phyloP scores from a whole-genome alignment of 208 protist genomes.

The Borovskyia barvae region DNA sequence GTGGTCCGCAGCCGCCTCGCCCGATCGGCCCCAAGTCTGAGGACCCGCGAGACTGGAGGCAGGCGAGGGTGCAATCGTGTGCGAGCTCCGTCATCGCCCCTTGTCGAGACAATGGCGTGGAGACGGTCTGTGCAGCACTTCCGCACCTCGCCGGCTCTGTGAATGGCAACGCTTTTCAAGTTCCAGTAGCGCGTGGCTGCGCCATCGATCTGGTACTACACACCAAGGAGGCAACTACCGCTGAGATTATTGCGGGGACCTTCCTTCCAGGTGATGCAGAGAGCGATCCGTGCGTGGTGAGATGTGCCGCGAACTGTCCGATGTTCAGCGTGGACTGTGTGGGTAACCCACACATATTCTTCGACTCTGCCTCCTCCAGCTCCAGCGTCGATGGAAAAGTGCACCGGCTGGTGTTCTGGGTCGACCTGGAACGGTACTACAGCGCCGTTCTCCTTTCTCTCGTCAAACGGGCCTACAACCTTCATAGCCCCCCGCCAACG shows the following conservation, averaged over 20 bases:
- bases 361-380: constrained; percentile 32
- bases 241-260: constrained; percentile 87
- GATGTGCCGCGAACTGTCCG: constrained; percentile 11
- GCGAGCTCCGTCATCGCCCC: constrained; percentile 94
- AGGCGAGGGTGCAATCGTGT: constrained; percentile 67
- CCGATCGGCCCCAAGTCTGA: constrained; percentile 93
- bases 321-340: constrained; percentile 48
- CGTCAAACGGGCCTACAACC: constrained; percentile 17
- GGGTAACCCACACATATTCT: constrained; percentile 30
- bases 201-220: constrained; percentile 95
- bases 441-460: constrained; percentile 3
- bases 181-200: constrained; percentile 96
- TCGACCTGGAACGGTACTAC: constrained; percentile 39
- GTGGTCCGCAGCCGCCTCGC: constrained; percentile 94
- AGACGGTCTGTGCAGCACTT: constrained; percentile 94
- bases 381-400: constrained; percentile 21
- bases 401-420: constrained; percentile 60
- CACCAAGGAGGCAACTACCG: constrained; percentile 84
- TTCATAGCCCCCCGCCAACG: background rate
- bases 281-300: background rate
- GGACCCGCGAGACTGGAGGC: constrained; percentile 94
- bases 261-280: constrained; percentile 74
- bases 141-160: constrained; percentile 69
- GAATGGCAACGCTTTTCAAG: constrained; percentile 95
- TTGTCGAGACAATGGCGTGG: constrained; percentile 93